Percentiles rank a stretch among this genome's conserved stretches.
Conservation (phyloP, 345 rosid genomes). For the Eucalyptus microcorys region DNA sequence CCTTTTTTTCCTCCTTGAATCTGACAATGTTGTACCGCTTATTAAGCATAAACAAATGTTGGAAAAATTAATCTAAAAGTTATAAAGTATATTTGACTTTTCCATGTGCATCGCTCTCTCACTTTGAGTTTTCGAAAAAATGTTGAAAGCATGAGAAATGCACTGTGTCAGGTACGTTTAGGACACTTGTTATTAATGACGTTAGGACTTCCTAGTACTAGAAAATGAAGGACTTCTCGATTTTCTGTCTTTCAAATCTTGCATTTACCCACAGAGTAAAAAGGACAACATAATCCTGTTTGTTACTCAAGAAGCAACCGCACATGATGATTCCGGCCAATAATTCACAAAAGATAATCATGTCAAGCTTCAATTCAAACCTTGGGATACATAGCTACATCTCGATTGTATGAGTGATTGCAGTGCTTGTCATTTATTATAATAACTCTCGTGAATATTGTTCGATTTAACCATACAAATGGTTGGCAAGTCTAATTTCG, state of each 20-base stretch:
- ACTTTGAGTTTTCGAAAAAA: not conserved
- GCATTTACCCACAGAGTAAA: not conserved
- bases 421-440: fast-evolving
- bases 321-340: not conserved
- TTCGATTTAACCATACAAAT: not conserved
- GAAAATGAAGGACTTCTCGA: not conserved
- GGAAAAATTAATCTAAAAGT: not conserved
- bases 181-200: not conserved
- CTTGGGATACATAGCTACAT: not conserved
- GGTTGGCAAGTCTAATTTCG: not conserved
- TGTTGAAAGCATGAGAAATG: not conserved
- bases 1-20: not conserved
- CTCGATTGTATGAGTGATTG: too few species aligned
- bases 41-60: not conserved
- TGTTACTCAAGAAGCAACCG: not conserved
- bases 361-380: not conserved
- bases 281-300: not conserved
- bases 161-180: not conserved
- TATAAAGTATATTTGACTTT: not conserved
- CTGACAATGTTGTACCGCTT: not conserved
- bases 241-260: not conserved
- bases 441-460: fast-evolving
- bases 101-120: not conserved
- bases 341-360: not conserved
- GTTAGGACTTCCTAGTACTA: not conserved